Conservation (phyloP, 2,329 filamentous ascomycete genomes). For the Torrubiella hemipterigena region DNA sequence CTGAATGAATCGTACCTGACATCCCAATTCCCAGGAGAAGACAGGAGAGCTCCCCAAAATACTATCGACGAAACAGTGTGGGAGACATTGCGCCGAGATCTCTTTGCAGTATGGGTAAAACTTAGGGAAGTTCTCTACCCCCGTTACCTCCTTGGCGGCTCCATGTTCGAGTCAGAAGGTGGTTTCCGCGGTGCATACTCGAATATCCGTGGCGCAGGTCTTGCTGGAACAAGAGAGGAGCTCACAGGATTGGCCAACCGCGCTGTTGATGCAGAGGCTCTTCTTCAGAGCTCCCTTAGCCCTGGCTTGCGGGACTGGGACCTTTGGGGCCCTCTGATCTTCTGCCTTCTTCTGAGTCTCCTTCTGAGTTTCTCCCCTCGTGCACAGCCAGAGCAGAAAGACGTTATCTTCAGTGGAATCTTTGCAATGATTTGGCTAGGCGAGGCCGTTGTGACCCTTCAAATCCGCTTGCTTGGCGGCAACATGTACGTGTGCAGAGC, state of each 20-base stretch:
- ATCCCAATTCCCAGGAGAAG: conserved; percentile 81
- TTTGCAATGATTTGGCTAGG: conserved; percentile 97
- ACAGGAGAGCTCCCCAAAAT: conserved; percentile 77
- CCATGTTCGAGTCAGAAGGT: conserved; percentile 45
- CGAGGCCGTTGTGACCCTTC: conserved; percentile 90
- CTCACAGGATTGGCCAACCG: conserved; percentile 48
- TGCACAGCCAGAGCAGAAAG: conserved; percentile 68
- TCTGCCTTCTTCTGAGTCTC: conserved; percentile 79
- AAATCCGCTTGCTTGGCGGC: conserved; percentile 91
- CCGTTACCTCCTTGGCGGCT: conserved; percentile 73
- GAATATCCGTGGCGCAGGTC: conserved; percentile 44
- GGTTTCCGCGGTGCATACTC: conserved; percentile 50
- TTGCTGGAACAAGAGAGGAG: conserved; percentile 49
- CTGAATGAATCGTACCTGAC: conserved; percentile 76
- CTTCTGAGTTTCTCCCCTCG: conserved; percentile 62
- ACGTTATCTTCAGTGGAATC: conserved; percentile 86
- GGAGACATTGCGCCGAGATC: conserved; percentile 88
- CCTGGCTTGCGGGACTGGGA: conserved; percentile 93
- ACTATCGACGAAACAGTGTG: conserved; percentile 97
- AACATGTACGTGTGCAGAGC: conserved; percentile 81
- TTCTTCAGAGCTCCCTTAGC: conserved; percentile 64
- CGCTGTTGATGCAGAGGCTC: conserved; percentile 50
- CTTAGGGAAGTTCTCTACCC: conserved; percentile 95
- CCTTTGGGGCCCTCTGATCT: conserved; percentile 92
- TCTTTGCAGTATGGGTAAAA: conserved; percentile 93